Conservation (phyloP, 805 yeast genomes). For the Candida namnaoensis region DNA sequence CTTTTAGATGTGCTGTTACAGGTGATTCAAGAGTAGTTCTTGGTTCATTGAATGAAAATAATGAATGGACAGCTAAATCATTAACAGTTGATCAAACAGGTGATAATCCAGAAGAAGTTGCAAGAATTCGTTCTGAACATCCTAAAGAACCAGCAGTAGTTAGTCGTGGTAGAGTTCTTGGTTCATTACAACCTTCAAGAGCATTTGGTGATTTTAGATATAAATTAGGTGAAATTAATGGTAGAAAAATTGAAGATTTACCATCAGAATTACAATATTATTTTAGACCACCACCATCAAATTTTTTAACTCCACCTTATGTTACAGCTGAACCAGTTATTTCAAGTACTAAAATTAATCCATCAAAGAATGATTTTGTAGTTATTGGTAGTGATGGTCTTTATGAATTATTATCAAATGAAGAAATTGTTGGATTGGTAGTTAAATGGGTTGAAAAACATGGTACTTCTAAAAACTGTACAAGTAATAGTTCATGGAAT, state of each 20-base stretch:
- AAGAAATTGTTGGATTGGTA: slow-evolving; percentile 86
- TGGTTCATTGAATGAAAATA: slow-evolving; percentile 57
- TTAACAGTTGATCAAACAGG: slow-evolving; percentile 93
- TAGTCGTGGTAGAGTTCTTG: slow-evolving; percentile 82
- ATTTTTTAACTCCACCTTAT: slow-evolving; percentile 85
- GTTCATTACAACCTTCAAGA: slow-evolving; percentile 89
- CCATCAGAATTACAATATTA: slow-evolving; percentile 78
- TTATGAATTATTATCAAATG: slow-evolving; percentile 85
- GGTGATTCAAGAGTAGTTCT: slow-evolving; percentile 94
- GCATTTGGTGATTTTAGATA: slow-evolving; percentile 97
- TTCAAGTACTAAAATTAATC: slow-evolving; percentile 68
- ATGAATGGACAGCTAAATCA: slow-evolving; percentile 82
- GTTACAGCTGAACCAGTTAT: slow-evolving; percentile 95
- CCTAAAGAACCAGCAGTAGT: slow-evolving; percentile 78
- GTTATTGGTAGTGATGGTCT: slow-evolving; percentile 94
- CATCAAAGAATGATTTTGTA: slow-evolving; percentile 70
- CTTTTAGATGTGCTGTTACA: slow-evolving; percentile 84
- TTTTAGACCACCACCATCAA: slow-evolving; percentile 68
- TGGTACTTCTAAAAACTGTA: slow-evolving; percentile 4
- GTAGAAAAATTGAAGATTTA: slow-evolving; percentile 37
- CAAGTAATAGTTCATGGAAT: slow-evolving; percentile 11
- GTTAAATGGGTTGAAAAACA: slow-evolving; percentile 84
- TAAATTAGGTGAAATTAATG: slow-evolving; percentile 56
- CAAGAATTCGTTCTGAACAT: slow-evolving; percentile 76
- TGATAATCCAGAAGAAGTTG: slow-evolving; percentile 79